These are phyloP conservation scores for Dactylellina cionopaga DNA, from an alignment of 2,329 filamentous ascomycete genomes.

Conservation along the genomic window DNA sequence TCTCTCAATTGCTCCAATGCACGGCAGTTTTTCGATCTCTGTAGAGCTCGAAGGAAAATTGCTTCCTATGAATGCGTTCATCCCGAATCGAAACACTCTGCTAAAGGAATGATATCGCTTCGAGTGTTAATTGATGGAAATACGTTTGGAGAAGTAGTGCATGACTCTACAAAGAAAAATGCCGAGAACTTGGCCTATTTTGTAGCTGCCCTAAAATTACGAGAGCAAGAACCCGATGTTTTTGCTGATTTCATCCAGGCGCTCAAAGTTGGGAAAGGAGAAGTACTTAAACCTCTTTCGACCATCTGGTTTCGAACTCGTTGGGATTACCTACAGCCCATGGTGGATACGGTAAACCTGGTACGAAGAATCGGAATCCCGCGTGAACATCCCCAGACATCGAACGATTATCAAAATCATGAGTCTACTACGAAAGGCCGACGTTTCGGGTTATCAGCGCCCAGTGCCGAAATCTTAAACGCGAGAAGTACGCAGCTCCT, in stretches of 20 bases:
- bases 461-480: constrained; percentile 20
- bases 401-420: not conserved
- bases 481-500: constrained; percentile 53
- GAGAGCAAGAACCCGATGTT: constrained; percentile 58
- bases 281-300: constrained; percentile 58
- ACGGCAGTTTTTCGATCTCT: constrained; percentile 60
- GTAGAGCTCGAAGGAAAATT: constrained; percentile 55
- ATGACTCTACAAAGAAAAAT: constrained; percentile 58
- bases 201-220: constrained; percentile 60
- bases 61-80: constrained; percentile 52
- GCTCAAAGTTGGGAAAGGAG: constrained; percentile 58
- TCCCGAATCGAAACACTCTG: not conserved
- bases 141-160: constrained; percentile 23
- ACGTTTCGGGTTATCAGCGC: constrained; percentile 42
- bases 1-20: constrained; percentile 61
- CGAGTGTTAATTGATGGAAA: constrained; percentile 7
- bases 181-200: constrained; percentile 60
- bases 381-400: constrained; percentile 53
- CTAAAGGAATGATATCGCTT: constrained; percentile 14
- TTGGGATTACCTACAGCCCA: constrained; percentile 58
- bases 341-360: constrained; percentile 59
- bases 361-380: constrained; percentile 60
- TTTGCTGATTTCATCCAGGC: constrained; percentile 59
- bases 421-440: constrained; percentile 4
- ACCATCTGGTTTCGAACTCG: constrained; percentile 58